Evolutionary conservation across 2,329 filamentous ascomycete genomes (phyloP).

Genomic region (Aspergillus arachidicola): DNA sequence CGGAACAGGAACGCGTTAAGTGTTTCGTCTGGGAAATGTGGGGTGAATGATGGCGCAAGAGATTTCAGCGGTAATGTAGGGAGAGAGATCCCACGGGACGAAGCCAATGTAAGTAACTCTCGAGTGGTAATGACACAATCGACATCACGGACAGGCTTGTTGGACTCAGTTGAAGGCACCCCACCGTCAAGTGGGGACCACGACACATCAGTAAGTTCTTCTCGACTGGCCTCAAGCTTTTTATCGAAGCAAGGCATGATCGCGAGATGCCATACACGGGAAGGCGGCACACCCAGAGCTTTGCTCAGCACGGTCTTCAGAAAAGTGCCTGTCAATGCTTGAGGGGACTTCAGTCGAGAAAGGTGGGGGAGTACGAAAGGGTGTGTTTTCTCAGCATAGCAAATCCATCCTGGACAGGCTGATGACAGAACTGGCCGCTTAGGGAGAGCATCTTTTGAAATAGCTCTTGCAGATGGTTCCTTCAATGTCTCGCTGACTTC

Average conservation of each 20-base stretch:
- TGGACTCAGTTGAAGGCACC: conserved; percentile 36
- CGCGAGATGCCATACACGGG: conserved; percentile 88
- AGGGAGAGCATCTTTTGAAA: conserved; percentile 22
- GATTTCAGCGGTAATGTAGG: conserved; percentile 67
- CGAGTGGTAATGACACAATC: conserved; percentile 98
- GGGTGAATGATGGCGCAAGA: conserved; percentile 48
- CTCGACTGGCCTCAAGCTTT: conserved; percentile 92
- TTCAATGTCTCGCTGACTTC: conserved; percentile 60
- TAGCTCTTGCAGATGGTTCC: conserved; percentile 14
- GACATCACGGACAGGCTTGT: conserved; percentile 72
- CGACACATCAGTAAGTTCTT: conserved; percentile 80
- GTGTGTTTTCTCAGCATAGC: conserved; percentile 98
- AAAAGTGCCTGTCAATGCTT: conserved; percentile 86
- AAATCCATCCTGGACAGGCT: conserved; percentile 96
- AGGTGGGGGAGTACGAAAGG: conserved; percentile 89
- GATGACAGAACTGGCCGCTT: conserved; percentile 67
- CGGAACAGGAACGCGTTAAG: conserved; percentile 77
- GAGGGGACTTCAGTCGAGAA: conserved; percentile 88
- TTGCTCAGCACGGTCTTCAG: conserved; percentile 83
- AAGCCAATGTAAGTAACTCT: conserved; percentile 86
- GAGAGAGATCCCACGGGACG: conserved; percentile 77
- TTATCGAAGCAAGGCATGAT: conserved; percentile 99
- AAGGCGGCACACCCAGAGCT: conserved; percentile 70
- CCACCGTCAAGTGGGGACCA: conserved; percentile 56
- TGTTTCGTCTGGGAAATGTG: conserved; percentile 71